These are phyloP conservation scores for Backusella morwellensis DNA, from an alignment of 192 early-diverging fungal genomes.

Conservation along the genomic window DNA sequence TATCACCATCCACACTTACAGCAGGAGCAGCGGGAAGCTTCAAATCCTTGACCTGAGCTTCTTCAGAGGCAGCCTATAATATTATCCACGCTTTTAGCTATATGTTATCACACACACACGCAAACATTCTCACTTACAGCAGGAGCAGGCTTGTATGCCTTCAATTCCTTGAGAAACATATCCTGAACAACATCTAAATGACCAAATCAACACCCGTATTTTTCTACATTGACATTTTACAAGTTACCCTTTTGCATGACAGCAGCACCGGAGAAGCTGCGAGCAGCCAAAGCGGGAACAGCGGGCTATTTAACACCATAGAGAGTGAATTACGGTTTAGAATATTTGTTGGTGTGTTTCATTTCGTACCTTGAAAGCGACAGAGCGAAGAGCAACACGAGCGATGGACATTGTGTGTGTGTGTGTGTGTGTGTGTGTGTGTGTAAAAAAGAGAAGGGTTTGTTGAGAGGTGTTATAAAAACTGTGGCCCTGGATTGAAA, in stretches of 20 bases:
- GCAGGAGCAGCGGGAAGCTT: slow-evolving; percentile 32
- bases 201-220: neutral
- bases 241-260: slow-evolving; percentile 48
- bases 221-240: neutral
- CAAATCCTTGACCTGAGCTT: slow-evolving; percentile 25
- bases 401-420: slow-evolving; percentile 15
- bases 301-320: slow-evolving; percentile 15
- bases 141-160: slow-evolving; percentile 53
- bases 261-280: slow-evolving; percentile 46
- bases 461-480: neutral
- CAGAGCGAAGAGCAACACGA: slow-evolving; percentile 15
- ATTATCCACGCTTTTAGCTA: neutral
- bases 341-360: neutral
- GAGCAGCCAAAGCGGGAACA: slow-evolving; percentile 49
- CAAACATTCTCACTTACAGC: slow-evolving; percentile 28
- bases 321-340: neutral
- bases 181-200: slow-evolving; percentile 49
- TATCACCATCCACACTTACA: neutral
- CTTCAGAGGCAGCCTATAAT: slow-evolving; percentile 15
- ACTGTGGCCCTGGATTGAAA: neutral
- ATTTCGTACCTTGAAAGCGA: slow-evolving; percentile 16
- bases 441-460: neutral
- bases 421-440: too few species aligned
- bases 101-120: neutral
- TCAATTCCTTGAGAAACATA: slow-evolving; percentile 51